phyloP scores from a whole-genome alignment of 2,329 filamentous ascomycete species.

The Ophioceras dolichostomum region DNA sequence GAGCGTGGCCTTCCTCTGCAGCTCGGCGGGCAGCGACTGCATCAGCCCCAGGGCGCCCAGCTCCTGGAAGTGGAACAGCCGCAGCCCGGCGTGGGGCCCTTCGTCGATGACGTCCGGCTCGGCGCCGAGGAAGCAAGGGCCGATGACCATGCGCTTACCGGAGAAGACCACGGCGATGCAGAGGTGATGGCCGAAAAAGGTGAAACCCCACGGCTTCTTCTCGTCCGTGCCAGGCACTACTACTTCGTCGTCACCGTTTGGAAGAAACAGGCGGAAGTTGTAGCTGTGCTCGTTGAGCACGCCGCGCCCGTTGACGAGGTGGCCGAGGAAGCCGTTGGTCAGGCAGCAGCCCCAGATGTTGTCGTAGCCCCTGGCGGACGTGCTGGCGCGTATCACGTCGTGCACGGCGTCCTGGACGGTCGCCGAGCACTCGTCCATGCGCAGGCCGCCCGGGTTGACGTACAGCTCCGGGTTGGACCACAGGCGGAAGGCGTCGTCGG shows the following conservation, averaged over 20 bases:
- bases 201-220: slow-evolving; percentile 54
- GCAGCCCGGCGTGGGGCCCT: slow-evolving; percentile 49
- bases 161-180: slow-evolving; percentile 61
- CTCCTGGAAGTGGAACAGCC: slow-evolving; percentile 55
- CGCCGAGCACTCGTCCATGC: slow-evolving; percentile 46
- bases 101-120: slow-evolving; percentile 65
- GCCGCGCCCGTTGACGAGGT: slow-evolving; percentile 45
- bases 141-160: slow-evolving; percentile 51
- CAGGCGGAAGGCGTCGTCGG: slow-evolving; percentile 60
- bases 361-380: slow-evolving; percentile 58
- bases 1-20: slow-evolving; percentile 38
- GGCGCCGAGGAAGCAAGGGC: slow-evolving; percentile 68
- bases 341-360: slow-evolving; percentile 61
- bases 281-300: slow-evolving; percentile 68
- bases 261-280: slow-evolving; percentile 63
- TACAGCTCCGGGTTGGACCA: slow-evolving; percentile 65
- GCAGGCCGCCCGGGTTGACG: slow-evolving; percentile 54
- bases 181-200: slow-evolving; percentile 69
- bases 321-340: slow-evolving; percentile 63
- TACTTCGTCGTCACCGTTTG: no score
- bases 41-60: slow-evolving; percentile 54
- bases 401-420: slow-evolving; percentile 37
- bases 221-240: slow-evolving; percentile 24
- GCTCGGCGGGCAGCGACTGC: slow-evolving; percentile 40
- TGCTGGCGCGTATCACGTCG: slow-evolving; percentile 39